Conservation (phyloP, 768 basidiomycete species). For the Amanita exitialis region DNA sequence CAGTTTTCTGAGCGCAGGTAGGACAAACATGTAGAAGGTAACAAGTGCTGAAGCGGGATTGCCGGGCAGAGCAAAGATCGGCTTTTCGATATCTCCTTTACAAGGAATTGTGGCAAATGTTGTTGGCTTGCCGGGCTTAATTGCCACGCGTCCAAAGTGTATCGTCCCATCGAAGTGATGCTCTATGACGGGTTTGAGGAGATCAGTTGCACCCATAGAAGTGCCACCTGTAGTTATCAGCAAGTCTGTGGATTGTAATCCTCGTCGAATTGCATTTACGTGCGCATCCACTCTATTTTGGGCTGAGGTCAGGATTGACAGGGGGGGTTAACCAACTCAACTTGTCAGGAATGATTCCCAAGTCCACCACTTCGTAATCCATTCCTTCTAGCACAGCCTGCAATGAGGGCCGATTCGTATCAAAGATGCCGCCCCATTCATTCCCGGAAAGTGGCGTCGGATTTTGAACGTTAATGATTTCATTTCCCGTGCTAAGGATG, state of each 20-base stretch:
- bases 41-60: constrained; percentile 87
- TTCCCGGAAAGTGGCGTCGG: constrained; percentile 20
- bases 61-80: constrained; percentile 78
- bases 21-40: constrained; percentile 75
- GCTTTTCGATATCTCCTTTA: constrained; percentile 31
- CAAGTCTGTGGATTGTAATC: constrained; percentile 57
- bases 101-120: constrained; percentile 73
- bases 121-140: constrained; percentile 85
- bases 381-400: constrained; percentile 57
- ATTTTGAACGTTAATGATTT: constrained; percentile 55
- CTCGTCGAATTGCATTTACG: constrained; percentile 42
- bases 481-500: constrained; percentile 80
- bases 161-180: constrained; percentile 63
- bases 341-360: constrained; percentile 75
- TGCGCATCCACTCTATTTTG: constrained; percentile 43
- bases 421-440: constrained; percentile 67
- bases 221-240: constrained; percentile 84
- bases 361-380: constrained; percentile 70
- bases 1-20: constrained; percentile 66
- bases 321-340: constrained; percentile 22
- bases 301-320: background rate
- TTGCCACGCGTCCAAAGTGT: constrained; percentile 78
- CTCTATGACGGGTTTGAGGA: constrained; percentile 85
- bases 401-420: constrained; percentile 81
- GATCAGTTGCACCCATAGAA: constrained; percentile 83